Evolutionary conservation across 192 early-diverging fungal species (phyloP).

Genomic region (Paraglomus brasilianum): DNA sequence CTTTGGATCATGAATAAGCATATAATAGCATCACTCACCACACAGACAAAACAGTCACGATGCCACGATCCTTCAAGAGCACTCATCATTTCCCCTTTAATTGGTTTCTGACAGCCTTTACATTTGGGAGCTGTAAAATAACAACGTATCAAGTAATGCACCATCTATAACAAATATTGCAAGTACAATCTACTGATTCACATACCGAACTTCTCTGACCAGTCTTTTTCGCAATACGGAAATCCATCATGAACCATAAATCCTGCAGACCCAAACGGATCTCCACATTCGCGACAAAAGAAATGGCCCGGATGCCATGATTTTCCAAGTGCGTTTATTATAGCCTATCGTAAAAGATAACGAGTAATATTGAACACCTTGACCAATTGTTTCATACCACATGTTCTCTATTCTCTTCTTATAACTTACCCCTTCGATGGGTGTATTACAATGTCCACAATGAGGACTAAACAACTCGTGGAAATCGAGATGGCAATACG

Average conservation of each 20-base stretch:
- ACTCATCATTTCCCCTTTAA: conserved; percentile 49
- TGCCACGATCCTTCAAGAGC: conserved; percentile 59
- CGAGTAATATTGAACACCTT: neutral
- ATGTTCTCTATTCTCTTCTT: too few species aligned
- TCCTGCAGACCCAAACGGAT: conserved; percentile 49
- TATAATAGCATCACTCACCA: conserved; percentile 39
- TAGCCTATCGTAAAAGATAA: conserved; percentile 35
- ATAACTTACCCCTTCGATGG: conserved; percentile 53
- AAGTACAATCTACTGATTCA: neutral
- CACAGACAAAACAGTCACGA: conserved; percentile 56
- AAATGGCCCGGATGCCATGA: conserved; percentile 56
- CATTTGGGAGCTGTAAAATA: conserved; percentile 41
- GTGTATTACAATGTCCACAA: conserved; percentile 56
- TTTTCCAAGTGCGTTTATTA: conserved; percentile 51
- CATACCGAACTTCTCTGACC: conserved; percentile 44
- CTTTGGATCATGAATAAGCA: too few species aligned
- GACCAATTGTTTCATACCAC: neutral
- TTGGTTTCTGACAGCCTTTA: conserved; percentile 47
- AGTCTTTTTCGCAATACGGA: conserved; percentile 61
- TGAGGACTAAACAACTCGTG: conserved; percentile 53
- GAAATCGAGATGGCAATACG: conserved; percentile 57
- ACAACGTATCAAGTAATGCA: neutral
- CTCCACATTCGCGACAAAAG: conserved; percentile 57
- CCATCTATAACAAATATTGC: neutral
- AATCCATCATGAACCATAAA: conserved; percentile 56